phyloP scores from a whole-genome alignment of 352 stramenopile species.

The Aphanomyces stellatus region DNA sequence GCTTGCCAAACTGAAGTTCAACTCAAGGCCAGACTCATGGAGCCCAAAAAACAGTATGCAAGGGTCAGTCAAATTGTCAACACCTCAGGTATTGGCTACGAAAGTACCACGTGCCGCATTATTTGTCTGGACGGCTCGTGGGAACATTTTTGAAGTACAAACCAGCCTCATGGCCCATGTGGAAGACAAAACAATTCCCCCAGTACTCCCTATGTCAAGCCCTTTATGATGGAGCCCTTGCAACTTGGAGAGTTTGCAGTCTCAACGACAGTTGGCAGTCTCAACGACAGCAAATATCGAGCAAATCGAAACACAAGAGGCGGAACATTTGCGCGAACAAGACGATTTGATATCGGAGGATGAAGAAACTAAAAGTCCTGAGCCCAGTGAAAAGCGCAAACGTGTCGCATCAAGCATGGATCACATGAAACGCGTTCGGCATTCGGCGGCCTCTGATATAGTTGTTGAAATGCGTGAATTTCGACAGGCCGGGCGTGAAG shows the following conservation, averaged over 20 bases:
- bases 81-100: background rate
- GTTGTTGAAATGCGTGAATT: background rate
- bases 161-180: background rate
- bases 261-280: background rate
- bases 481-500: background rate
- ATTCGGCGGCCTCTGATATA: background rate
- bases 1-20: too few relatives aligned
- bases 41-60: background rate
- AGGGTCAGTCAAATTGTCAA: background rate
- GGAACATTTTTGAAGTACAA: background rate
- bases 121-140: background rate
- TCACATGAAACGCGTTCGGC: background rate
- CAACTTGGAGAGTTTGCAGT: background rate
- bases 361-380: background rate
- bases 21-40: too few relatives aligned
- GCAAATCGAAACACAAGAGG: background rate
- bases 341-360: background rate
- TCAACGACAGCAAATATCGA: background rate
- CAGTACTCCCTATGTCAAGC: background rate
- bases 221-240: background rate
- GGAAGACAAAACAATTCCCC: background rate
- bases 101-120: background rate
- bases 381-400: background rate
- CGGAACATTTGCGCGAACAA: background rate
- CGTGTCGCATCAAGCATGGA: background rate